Conservation (phyloP, 164 flowering plant species). For the Taxillus chinensis region DNA sequence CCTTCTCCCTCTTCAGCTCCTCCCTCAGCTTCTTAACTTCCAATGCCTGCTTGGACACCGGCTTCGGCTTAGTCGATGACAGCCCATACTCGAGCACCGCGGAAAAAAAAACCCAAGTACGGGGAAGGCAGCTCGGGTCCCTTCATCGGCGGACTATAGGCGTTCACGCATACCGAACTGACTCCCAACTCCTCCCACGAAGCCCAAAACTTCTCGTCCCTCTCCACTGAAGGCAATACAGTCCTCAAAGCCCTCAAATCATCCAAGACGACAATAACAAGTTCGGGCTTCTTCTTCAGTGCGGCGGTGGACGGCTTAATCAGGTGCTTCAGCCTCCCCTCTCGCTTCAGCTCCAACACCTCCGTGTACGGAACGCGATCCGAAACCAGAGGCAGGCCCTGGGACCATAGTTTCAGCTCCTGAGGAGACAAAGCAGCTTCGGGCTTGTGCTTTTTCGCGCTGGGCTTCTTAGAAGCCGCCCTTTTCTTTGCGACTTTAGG, state of each 20-base stretch:
- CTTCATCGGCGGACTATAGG: slow-evolving; percentile 73
- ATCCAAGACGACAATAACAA: background rate
- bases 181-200: slow-evolving; percentile 16
- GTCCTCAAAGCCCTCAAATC: background rate
- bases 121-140: slow-evolving; percentile 60
- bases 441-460: no score
- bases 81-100: slow-evolving; percentile 26
- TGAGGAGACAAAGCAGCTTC: background rate
- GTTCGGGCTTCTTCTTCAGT: background rate
- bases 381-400: background rate
- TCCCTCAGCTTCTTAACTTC: slow-evolving; percentile 52
- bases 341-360: background rate
- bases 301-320: background rate
- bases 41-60: slow-evolving; percentile 51
- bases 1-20: slow-evolving; percentile 36
- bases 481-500: background rate
- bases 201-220: background rate
- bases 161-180: slow-evolving; percentile 51
- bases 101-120: slow-evolving; percentile 45
- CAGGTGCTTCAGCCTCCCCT: background rate
- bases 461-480: background rate
- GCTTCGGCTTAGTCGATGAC: slow-evolving; percentile 37
- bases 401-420: slow-evolving; percentile 1
- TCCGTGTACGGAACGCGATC: slow-evolving; percentile 1
- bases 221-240: background rate